Base-by-base conservation (phyloP, 768 basidiomycete species). In the Amanita molliuscula region DNA sequence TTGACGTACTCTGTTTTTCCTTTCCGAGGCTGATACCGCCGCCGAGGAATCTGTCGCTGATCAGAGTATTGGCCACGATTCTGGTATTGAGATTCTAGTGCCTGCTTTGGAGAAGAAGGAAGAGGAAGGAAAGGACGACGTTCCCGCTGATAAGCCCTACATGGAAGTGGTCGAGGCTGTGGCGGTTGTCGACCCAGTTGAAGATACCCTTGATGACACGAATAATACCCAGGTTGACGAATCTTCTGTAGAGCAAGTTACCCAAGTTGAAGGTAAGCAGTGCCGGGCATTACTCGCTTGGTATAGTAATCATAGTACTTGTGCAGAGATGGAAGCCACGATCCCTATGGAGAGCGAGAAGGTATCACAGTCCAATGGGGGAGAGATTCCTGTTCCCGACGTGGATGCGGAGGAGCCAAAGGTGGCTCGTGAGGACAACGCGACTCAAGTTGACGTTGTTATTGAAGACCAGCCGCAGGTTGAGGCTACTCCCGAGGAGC, bases 31-130 rank as follows among this genome's bases (percentile, higher is more conserved):
- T 28, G 28, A 31, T 41, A 16, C 33, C 23, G n/a, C 33, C 23
- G n/a, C 25, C 38, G 48, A 48, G 38, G 49, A 43, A 33, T 18
- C 29, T 23, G 8, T 20, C n/a, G 40, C 40, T 44, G 49, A 44
- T 44, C 28, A 50, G 29, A 44, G 11, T 7, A 33, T 44, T 6
- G 34, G 31, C 31, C 31, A 44, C 29, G 49, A 50, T 23, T 50
- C 42, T 34, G 49, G 41, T 18, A 50, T 50, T 44, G 49, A 50
- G 15, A 44, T 50, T 23, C 33, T 31, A 16, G 18, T 21, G 20
- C 31, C 49, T 35, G 21, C 23, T 21, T 44, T 44, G 40, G 49
- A 50, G 21, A 21, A 50, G 41, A 25, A 33, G 9, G 40, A 25
- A 25, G 42, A 13, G 10, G 29, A 50, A 6, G 29, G 4, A 16